phyloP scores from a whole-genome alignment of 2,329 filamentous ascomycete species.

The Ophiostoma ips region DNA sequence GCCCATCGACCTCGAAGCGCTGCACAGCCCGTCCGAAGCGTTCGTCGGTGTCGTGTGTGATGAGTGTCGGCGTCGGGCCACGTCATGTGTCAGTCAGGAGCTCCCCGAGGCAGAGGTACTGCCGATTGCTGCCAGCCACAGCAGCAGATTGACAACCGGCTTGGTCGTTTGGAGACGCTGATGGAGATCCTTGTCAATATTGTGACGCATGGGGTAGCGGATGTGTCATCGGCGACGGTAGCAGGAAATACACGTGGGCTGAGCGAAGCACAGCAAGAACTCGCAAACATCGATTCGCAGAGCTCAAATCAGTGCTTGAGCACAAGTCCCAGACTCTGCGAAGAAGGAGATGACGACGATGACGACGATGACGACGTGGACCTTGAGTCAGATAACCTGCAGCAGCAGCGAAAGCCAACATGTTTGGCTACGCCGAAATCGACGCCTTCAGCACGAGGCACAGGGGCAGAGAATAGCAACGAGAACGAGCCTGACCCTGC shows the following conservation, averaged over 20 bases:
- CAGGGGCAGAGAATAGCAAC: not conserved
- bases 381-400: not conserved
- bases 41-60: conserved; percentile 25
- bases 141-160: conserved; percentile 18
- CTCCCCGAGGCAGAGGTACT: conserved; percentile 20
- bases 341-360: too few relatives aligned
- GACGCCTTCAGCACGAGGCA: not conserved
- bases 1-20: not conserved
- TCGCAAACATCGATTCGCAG: too few relatives aligned
- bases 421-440: not conserved
- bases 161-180: conserved; percentile 24
- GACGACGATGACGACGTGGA: not conserved
- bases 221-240: not conserved
- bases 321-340: too few relatives aligned
- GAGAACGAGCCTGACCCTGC: not conserved
- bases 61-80: conserved; percentile 30
- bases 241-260: not conserved
- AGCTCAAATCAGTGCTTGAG: not conserved
- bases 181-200: conserved; percentile 13
- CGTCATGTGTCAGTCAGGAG: conserved; percentile 33
- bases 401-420: not conserved
- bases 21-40: conserved; percentile 4
- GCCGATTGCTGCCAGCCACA: not conserved
- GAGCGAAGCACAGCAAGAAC: not conserved
- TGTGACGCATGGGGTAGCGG: not conserved